Base-by-base conservation (phyloP, 306 rosid species). In the Sphenostylis stenocarpa region DNA sequence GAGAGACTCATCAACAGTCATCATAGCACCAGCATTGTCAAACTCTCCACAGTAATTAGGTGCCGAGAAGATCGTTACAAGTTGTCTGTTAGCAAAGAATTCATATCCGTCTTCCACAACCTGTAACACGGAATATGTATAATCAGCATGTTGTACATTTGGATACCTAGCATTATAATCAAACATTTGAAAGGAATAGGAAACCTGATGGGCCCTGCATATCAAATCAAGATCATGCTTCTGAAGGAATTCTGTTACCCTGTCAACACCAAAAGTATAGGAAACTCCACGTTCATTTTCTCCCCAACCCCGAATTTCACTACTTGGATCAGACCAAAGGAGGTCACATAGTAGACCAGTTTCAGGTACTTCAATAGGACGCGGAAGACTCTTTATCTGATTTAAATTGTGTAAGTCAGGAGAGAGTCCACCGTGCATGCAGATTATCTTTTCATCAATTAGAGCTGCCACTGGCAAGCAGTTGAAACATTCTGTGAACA, bases 381-480 rank as follows among this genome's bases (percentile, higher is more conserved):
- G 87, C 1, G 41, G 83, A 48, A 89, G 58, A 53, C 11, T 55
- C 76, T 88, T 85, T 44, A 94, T 90, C 82, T 90, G 95, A 26
- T 80, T 85, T 75, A 94, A 84, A 44, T 66, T 83, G 73, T 69
- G 61, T 68, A 94, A 65, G 10, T 89, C 86, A 6, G 96, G 98
- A 38, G 98, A 94, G 39, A 94, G 90, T 52, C 96, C 97, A 28
- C 98, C 98, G 52, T 92, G 96, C 98, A 92, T 94, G 67, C 98
- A 94, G 9, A 94, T 64, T 41, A 94, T 89, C 86, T 82, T 94
- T 45, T 90, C 95, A 45, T 91, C 97, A 23, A 94, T 78, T 13
- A 89, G 82, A 72, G 97, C 98, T 36, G 96, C 95, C 79, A 90
- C 93, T 5, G 97, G 98, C 65, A 94, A 80, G 83, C 95, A 94